Conservation (phyloP, 305 asterid genomes). For the Plantago coronopus region DNA sequence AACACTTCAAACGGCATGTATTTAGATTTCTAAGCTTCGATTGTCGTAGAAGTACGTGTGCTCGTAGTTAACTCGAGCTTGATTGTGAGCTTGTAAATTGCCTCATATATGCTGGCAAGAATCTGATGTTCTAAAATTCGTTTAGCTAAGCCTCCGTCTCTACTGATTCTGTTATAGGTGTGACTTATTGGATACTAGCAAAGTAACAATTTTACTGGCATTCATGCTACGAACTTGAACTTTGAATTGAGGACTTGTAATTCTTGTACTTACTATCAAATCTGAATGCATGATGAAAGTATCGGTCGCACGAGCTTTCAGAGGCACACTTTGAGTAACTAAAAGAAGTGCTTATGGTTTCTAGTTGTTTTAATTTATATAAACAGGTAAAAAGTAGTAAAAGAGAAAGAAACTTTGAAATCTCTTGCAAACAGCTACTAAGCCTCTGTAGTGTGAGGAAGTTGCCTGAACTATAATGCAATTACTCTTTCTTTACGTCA, state of each 20-base stretch:
- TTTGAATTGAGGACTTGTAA: neutral
- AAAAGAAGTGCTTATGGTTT: too few species aligned
- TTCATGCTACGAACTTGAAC: neutral
- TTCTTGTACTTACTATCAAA: too few species aligned
- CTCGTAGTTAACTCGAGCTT: too few species aligned
- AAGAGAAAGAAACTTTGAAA: too few species aligned
- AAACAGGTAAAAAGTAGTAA: too few species aligned
- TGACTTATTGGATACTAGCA: too few species aligned
- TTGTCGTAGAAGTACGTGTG: too few species aligned
- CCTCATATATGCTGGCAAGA: neutral
- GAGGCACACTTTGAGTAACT: too few species aligned
- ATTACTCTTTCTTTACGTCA: neutral
- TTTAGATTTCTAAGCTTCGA: too few species aligned
- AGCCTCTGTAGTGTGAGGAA: neutral
- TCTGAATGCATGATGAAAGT: neutral
- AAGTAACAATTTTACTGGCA: neutral
- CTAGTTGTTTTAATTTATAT: neutral
- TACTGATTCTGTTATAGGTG: neutral
- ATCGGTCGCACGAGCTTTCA: neutral
- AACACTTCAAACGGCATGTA: too few species aligned
- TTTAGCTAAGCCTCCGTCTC: neutral
- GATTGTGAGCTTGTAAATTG: neutral
- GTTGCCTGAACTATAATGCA: neutral
- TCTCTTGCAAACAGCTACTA: neutral
- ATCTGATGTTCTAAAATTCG: neutral